A percentile compares a stretch with the other conserved stretches of the same genome.
Conservation (phyloP, 306 rosid genomes). For the Gastrolobium bilobum region DNA sequence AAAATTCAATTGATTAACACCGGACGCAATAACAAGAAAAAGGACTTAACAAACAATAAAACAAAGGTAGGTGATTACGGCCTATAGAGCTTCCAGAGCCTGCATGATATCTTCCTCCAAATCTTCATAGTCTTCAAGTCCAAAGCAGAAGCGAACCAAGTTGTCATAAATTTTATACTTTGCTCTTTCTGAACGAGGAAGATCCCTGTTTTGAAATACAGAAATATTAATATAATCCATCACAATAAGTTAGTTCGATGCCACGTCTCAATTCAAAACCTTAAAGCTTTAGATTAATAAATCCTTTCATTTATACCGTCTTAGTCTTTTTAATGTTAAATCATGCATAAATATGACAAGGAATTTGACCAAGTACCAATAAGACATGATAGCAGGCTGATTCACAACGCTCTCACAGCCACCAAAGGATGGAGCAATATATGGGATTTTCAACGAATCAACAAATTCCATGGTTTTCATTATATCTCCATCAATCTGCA, state of each 20-base stretch:
- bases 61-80: not conserved
- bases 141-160: slow-evolving; percentile 88
- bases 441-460: slow-evolving; percentile 85
- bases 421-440: slow-evolving; percentile 96
- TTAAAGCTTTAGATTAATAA: no score
- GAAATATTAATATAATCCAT: not conserved
- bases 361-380: slow-evolving; percentile 62
- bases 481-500: slow-evolving; percentile 87
- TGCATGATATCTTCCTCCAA: slow-evolving; percentile 76
- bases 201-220: slow-evolving; percentile 71
- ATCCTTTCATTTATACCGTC: no score
- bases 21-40: not conserved
- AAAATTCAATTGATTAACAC: slow-evolving; percentile 36
- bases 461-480: slow-evolving; percentile 65
- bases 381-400: slow-evolving; percentile 96
- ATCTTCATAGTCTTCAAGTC: slow-evolving; percentile 81
- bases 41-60: not conserved
- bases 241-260: not conserved
- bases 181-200: slow-evolving; percentile 71
- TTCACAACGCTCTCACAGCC: slow-evolving; percentile 95
- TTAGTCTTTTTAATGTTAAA: not conserved
- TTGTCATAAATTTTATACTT: slow-evolving; percentile 79
- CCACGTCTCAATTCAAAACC: no score
- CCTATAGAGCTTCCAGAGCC: slow-evolving; percentile 72
- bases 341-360: not conserved